phyloP scores from a whole-genome alignment of 305 asterid species.

The Vinca major region DNA sequence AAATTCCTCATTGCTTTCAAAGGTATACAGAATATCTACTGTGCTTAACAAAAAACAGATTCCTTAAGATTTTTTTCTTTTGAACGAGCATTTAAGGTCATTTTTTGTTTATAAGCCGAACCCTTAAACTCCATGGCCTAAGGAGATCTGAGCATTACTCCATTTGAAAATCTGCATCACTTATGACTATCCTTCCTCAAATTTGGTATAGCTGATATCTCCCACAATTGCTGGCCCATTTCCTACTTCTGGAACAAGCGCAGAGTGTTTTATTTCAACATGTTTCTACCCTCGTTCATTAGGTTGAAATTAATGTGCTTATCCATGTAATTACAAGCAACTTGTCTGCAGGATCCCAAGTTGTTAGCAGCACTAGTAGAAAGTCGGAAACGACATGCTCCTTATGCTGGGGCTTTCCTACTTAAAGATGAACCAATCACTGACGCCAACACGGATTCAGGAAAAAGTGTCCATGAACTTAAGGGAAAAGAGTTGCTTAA shows the following conservation, averaged over 20 bases:
- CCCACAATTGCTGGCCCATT: not conserved
- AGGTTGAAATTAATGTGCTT: not conserved
- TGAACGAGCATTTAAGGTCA: not conserved
- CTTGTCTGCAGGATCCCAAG: conserved; percentile 68
- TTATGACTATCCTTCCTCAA: not conserved
- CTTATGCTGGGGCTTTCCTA: conserved; percentile 97
- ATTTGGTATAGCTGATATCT: not conserved
- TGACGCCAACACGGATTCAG: conserved; percentile 47
- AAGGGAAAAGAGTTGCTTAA: conserved; percentile 76
- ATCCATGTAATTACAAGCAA: conserved; percentile 5
- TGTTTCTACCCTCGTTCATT: not conserved
- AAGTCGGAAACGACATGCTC: conserved; percentile 88
- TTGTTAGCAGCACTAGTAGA: conserved; percentile 84
- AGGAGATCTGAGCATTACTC: not conserved
- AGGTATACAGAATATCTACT: not conserved
- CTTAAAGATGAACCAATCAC: conserved; percentile 70
- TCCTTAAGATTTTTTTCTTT: too few relatives aligned
- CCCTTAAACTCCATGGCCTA: not conserved
- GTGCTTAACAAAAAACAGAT: not conserved
- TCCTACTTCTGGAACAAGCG: not conserved
- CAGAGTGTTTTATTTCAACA: conserved; percentile 4
- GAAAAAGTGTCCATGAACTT: conserved; percentile 56
- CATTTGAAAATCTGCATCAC: not conserved
- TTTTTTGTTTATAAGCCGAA: not conserved
- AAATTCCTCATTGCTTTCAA: not conserved